Conservation (phyloP, 164 flowering plant genomes). For the Sextonia rubra region DNA sequence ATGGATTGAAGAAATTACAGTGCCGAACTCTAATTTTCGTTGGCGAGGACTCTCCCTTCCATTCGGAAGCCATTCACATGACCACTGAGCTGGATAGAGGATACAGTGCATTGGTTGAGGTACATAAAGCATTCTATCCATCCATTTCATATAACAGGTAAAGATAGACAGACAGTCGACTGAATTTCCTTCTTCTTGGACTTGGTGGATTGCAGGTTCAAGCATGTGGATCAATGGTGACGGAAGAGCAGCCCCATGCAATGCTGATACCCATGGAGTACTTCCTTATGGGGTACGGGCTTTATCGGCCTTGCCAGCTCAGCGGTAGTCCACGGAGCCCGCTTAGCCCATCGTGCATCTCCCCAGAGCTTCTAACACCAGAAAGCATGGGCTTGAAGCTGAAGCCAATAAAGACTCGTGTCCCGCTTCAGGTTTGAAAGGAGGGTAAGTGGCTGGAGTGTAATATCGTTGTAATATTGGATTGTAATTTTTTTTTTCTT, state of each 20-base stretch:
- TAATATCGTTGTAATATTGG: not conserved
- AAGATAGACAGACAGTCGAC: too few species aligned
- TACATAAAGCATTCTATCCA: constrained; percentile 13
- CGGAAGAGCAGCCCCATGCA: constrained; percentile 97
- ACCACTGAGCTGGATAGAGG: constrained; percentile 64
- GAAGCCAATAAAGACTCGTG: constrained; percentile 84
- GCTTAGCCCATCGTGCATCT: constrained; percentile 77
- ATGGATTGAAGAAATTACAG: constrained; percentile 62
- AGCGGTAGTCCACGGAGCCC: constrained; percentile 88
- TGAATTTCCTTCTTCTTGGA: not conserved
- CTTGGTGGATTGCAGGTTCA: constrained; percentile 54
- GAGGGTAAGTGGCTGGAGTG: not conserved
- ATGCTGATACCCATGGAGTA: constrained; percentile 94
- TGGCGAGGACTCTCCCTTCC: constrained; percentile 81
- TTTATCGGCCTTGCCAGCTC: constrained; percentile 52
- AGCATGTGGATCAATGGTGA: constrained; percentile 97
- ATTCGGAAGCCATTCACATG: constrained; percentile 85
- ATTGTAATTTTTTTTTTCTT: not conserved
- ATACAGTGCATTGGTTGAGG: constrained; percentile 94
- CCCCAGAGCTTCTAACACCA: constrained; percentile 91
- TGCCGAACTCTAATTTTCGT: constrained; percentile 90
- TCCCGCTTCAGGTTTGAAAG: constrained; percentile 17
- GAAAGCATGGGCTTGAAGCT: constrained; percentile 97
- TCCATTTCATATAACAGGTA: not conserved
- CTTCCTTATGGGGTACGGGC: constrained; percentile 90